A percentile compares a stretch with the other conserved stretches of the same genome.
Conservation (phyloP, 805 yeast species). For the Brettanomyces sp. region DNA sequence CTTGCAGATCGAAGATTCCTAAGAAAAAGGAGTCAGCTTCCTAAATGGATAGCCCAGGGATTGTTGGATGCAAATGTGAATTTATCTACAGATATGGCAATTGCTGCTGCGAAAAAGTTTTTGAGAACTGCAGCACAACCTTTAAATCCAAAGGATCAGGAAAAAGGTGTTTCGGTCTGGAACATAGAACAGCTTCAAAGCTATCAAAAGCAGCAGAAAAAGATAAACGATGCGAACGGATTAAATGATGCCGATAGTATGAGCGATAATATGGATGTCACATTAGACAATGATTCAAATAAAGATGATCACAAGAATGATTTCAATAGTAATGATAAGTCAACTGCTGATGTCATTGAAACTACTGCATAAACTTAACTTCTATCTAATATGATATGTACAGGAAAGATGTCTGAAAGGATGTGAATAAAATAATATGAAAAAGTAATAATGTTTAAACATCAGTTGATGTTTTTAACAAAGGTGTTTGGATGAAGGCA, state of each 20-base stretch:
- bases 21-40: conserved; percentile 76
- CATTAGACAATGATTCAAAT: neutral
- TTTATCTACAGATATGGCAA: conserved; percentile 93
- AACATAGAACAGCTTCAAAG: conserved; percentile 54
- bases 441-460: no score
- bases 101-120: conserved; percentile 88
- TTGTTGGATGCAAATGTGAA: conserved; percentile 85
- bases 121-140: conserved; percentile 93
- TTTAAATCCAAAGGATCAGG: conserved; percentile 77
- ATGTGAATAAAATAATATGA: no score
- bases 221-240: conserved; percentile 7
- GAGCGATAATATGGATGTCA: conserved; percentile 15
- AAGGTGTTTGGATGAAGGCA: no score
- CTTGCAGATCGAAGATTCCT: conserved; percentile 90
- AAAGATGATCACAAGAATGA: neutral
- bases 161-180: conserved; percentile 88
- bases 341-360: no score
- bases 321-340: no score
- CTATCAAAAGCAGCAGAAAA: conserved; percentile 35
- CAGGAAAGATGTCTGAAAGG: no score
- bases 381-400: no score
- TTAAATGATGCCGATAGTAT: conserved; percentile 23
- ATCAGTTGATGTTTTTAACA: no score
- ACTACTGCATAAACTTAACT: no score
- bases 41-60: conserved; percentile 96